These are phyloP conservation scores for Aureobasidium sp. DNA, from an alignment of 2,329 filamentous ascomycete species.

Conservation along the genomic window DNA sequence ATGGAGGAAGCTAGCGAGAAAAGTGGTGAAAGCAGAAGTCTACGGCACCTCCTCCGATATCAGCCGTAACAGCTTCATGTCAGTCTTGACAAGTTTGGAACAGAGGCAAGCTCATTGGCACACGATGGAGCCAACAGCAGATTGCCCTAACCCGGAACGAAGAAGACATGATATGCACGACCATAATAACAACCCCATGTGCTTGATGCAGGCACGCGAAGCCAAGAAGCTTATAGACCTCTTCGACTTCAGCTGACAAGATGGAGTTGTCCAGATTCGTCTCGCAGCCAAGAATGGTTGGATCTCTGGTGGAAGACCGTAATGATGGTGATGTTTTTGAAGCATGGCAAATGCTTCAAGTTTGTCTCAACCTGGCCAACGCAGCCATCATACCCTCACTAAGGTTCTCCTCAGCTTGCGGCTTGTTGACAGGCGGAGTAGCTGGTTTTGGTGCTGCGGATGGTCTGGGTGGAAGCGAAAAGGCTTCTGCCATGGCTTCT, in stretches of 20 bases:
- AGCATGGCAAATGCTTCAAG: conserved; percentile 7
- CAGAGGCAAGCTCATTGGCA: conserved; percentile 36
- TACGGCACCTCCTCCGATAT: conserved; percentile 23
- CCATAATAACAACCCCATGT: conserved; percentile 22
- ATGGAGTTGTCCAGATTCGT: background rate
- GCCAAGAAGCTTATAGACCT: conserved; percentile 23
- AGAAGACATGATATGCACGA: background rate
- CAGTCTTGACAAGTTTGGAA: conserved; percentile 31
- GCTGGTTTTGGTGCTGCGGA: background rate
- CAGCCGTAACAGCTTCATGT: conserved; percentile 26
- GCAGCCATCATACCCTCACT: conserved; percentile 52
- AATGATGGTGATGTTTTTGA: background rate
- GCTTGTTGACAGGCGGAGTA: conserved; percentile 28
- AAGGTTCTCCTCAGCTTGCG: conserved; percentile 32
- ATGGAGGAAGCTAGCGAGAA: conserved; percentile 36
- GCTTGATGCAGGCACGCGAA: conserved; percentile 23
- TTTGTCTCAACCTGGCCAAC: conserved; percentile 43
- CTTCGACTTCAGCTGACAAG: conserved; percentile 12
- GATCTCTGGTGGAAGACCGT: background rate
- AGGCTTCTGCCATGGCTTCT: conserved; percentile 32
- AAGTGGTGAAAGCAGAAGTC: conserved; percentile 37
- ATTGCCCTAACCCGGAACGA: conserved; percentile 4
- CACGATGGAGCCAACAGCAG: conserved; percentile 5
- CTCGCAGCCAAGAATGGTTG: background rate
- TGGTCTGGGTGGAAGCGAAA: conserved; percentile 9